Conservation (phyloP, 2,329 filamentous ascomycete genomes). For the Ilyonectria robusta region DNA sequence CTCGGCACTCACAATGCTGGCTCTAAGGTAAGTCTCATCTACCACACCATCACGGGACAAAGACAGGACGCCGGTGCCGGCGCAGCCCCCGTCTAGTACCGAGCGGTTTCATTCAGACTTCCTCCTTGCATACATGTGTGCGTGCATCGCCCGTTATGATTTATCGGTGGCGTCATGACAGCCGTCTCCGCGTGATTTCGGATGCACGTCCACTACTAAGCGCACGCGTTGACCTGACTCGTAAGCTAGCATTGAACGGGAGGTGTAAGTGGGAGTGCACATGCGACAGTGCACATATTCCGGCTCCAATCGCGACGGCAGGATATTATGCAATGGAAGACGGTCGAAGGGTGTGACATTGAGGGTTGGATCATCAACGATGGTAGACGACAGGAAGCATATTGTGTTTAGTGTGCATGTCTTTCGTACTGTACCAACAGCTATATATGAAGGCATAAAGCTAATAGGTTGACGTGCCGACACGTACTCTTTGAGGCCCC, state of each 20-base stretch:
- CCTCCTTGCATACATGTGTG: not conserved
- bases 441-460: not conserved
- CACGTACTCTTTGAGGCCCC: not conserved
- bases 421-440: constrained; percentile 7
- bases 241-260: not conserved
- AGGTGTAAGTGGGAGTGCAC: not conserved
- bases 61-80: not conserved
- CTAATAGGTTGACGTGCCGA: constrained; percentile 19
- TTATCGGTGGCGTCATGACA: constrained; percentile 3
- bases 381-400: not conserved
- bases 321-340: not conserved
- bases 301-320: not conserved
- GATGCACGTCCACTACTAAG: not conserved
- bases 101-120: not conserved
- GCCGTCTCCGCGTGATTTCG: constrained; percentile 1
- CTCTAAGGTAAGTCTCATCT: not conserved
- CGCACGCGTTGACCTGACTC: not conserved
- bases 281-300: not conserved
- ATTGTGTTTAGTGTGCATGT: not conserved
- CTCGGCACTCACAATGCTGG: not conserved
- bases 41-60: not conserved
- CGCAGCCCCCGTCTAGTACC: not conserved
- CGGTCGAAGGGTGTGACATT: not conserved
- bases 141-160: not conserved
- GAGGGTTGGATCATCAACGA: not conserved